A percentile compares a stretch with the other conserved stretches of the same genome.
Evolutionary conservation across 768 basidiomycete species (phyloP).

Genomic region (Termitomyces sp.): DNA sequence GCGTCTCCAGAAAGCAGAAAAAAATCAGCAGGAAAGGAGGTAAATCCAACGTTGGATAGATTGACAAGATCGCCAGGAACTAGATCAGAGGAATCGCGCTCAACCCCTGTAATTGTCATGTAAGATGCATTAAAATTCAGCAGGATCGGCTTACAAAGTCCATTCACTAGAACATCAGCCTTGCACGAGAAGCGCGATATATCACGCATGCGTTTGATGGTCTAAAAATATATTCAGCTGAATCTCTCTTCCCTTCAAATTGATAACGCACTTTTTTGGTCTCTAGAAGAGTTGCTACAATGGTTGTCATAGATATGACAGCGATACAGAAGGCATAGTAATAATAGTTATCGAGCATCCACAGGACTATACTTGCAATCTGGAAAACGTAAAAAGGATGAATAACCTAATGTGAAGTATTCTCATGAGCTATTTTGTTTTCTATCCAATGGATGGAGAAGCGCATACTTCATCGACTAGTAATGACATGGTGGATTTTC

Average conservation of each 20-base stretch:
- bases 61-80: constrained; percentile 93
- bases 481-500: constrained; percentile 71
- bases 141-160: constrained; percentile 49
- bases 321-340: constrained; percentile 98
- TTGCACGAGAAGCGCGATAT: constrained; percentile 90
- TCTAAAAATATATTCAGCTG: constrained; percentile 36
- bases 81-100: constrained; percentile 67
- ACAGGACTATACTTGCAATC: constrained; percentile 88
- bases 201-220: constrained; percentile 88
- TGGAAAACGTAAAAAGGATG: constrained; percentile 99
- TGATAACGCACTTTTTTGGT: constrained; percentile 70
- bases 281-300: constrained; percentile 82
- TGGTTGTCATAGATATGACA: constrained; percentile 81
- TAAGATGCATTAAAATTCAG: constrained; percentile 1
- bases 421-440: background rate
- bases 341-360: constrained; percentile 94
- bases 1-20: constrained; percentile 93
- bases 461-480: constrained; percentile 80
- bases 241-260: background rate
- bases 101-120: constrained; percentile 45
- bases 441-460: background rate
- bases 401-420: constrained; percentile 50
- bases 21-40: constrained; percentile 82
- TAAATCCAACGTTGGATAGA: constrained; percentile 69
- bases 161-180: constrained; percentile 63